A percentile compares a stretch with the other conserved stretches of the same genome.
phyloP scores from a whole-genome alignment of 306 rosid species.

The Quercus glauca region DNA sequence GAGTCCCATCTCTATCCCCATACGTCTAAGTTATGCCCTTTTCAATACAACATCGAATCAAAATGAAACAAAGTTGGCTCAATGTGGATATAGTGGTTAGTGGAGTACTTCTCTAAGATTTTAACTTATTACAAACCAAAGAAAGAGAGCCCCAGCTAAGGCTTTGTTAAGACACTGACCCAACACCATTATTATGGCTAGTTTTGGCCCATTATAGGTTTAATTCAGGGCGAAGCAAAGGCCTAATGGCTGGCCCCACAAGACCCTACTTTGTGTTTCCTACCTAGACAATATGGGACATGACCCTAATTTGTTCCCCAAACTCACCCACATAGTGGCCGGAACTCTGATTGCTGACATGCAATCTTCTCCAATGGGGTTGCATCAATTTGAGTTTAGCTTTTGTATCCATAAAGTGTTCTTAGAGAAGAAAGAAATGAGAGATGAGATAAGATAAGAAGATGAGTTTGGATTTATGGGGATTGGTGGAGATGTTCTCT shows the following conservation, averaged over 20 bases:
- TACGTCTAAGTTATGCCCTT: conserved; percentile 13
- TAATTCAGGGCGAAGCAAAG: conserved; percentile 1
- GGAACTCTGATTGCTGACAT: conserved; percentile 26
- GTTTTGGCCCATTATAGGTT: conserved; percentile 29
- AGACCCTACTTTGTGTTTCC: conserved; percentile 4
- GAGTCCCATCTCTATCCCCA: conserved; percentile 51
- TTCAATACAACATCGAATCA: conserved; percentile 18
- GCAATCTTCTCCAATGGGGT: conserved; percentile 34
- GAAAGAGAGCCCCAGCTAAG: conserved; percentile 25
- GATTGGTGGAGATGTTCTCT: conserved; percentile 28
- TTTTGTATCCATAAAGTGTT: neutral
- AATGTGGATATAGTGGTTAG: conserved; percentile 21
- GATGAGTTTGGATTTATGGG: conserved; percentile 14
- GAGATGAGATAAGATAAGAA: conserved; percentile 42
- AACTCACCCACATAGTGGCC: conserved; percentile 21
- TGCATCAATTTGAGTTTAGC: conserved; percentile 5
- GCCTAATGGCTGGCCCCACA: conserved; percentile 42
- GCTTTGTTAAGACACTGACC: conserved; percentile 22
- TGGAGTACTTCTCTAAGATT: conserved; percentile 21
- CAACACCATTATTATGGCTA: conserved; percentile 15
- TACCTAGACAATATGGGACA: conserved; percentile 42
- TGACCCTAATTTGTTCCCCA: conserved; percentile 22
- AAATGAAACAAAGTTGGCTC: conserved; percentile 1
- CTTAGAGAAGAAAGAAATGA: conserved; percentile 13
- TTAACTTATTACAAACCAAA: conserved; percentile 18